Conservation (phyloP, 306 rosid species). For the Vicia villosa region DNA sequence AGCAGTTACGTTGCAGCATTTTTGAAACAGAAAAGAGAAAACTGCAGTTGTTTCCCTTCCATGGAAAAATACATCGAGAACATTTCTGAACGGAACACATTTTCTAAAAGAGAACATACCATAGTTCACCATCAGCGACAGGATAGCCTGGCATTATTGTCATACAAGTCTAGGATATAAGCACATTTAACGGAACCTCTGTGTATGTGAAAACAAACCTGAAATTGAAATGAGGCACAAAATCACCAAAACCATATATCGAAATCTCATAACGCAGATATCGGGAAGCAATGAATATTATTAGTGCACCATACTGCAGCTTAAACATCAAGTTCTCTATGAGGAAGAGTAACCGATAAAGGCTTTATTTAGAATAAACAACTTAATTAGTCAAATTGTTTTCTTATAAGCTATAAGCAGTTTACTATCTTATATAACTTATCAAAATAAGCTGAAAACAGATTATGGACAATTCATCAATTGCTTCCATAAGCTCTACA, state of each 20-base stretch:
- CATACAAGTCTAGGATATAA: slow-evolving; percentile 23
- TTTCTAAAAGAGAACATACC: slow-evolving; percentile 47
- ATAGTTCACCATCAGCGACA: slow-evolving; percentile 40
- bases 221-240: slow-evolving; percentile 18
- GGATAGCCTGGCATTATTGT: slow-evolving; percentile 54
- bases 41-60: slow-evolving; percentile 16
- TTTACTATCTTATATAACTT: not conserved
- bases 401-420: not conserved
- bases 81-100: slow-evolving; percentile 4
- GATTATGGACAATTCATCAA: not conserved
- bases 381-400: not conserved
- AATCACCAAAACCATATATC: slow-evolving; percentile 33
- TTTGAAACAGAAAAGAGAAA: slow-evolving; percentile 5
- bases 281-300: slow-evolving; percentile 4
- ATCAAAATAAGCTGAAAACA: slow-evolving; percentile 1
- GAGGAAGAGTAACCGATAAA: not conserved
- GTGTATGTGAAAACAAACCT: slow-evolving; percentile 34
- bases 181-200: slow-evolving; percentile 27
- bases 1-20: slow-evolving; percentile 9
- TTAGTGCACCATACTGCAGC: slow-evolving; percentile 16
- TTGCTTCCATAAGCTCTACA: not conserved
- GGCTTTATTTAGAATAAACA: not conserved
- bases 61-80: slow-evolving; percentile 15
- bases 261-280: slow-evolving; percentile 4
- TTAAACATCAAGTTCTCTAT: slow-evolving; percentile 6